Base-by-base conservation (phyloP, 2,329 filamentous ascomycete genomes). In the Diaporthe longicolla region DNA sequence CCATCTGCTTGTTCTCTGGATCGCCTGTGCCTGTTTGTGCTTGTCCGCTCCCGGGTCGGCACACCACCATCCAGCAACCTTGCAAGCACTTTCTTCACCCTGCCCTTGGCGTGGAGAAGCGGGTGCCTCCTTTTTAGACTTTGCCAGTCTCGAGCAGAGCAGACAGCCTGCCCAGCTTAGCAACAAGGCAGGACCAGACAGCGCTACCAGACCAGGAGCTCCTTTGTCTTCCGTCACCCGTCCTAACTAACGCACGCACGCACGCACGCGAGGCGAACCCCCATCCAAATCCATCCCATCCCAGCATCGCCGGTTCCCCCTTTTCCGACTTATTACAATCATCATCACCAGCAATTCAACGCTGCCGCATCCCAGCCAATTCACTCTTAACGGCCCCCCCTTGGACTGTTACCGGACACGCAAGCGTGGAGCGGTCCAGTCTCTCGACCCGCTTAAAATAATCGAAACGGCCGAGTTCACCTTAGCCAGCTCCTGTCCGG, bases 401-500 rank as follows among this genome's bases (percentile, higher is more conserved):
- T 32, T 66, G 63, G 45, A 52, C 45, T 43, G 50, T 13, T 54
- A 45, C 69, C n/a, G 69, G 52, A 71, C 69, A 71, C 69, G 21
- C 69, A 71, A 71, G 57, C 69, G 69, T 52, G 69, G 69, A 71
- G 57, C 50, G 63, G 69, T 71, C 69, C 57, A 71, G 57, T 63
- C 69, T 32, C 45, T 54, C 37, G 69, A 61, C 69, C 69, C 69
- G 69, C 69, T 71, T 63, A 71, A 71, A 71, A 71, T 71, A 71
- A 71, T 63, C 69, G 69, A 71, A 71, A 71, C 69, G 69, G 58
- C 69, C 69, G 43, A 45, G 58, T 63, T 43, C 45, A 52, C 70
- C 66, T 29, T 40, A 74, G 70, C 57, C 78, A 71, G 55, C 54
- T 59, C 63, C 63, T 66, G 45, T 35, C 45, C 15, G 37, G 45